Percentiles rank a stretch among this genome's conserved stretches.
Evolutionary conservation across 176 grass and related monocot genomes (phyloP).

Genomic region (Oropetium thomaeum): DNA sequence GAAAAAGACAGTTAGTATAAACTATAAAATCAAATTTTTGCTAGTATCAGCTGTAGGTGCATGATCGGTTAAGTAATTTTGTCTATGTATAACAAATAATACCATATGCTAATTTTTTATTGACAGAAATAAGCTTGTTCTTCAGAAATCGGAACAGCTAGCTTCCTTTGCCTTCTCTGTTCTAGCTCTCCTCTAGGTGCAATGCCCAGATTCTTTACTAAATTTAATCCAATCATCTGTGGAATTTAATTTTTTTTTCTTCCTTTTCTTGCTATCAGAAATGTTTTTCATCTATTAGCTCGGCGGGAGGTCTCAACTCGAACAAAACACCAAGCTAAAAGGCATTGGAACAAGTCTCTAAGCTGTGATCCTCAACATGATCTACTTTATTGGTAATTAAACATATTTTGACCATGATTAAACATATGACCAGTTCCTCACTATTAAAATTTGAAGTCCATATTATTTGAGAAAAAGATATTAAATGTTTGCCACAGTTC

Average conservation of each 20-base stretch:
- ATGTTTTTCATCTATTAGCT: constrained; percentile 71
- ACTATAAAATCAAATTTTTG: too few species aligned
- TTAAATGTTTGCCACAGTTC: background rate
- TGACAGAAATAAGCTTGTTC: too few species aligned
- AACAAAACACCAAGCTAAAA: constrained; percentile 70
- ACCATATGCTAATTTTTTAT: too few species aligned
- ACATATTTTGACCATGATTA: constrained; percentile 7
- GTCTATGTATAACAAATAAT: too few species aligned
- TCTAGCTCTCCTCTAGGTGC: too few species aligned
- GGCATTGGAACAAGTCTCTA: constrained; percentile 43
- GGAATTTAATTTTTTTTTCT: constrained; percentile 27
- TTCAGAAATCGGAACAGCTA: too few species aligned
- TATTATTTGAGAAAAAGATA: background rate
- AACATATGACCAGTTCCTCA: background rate
- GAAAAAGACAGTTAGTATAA: too few species aligned
- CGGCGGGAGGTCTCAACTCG: constrained; percentile 69
- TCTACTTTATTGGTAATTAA: constrained; percentile 66
- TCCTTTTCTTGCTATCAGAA: constrained; percentile 40
- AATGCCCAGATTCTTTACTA: background rate
- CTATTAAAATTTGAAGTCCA: background rate
- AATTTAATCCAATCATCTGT: background rate
- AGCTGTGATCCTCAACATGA: constrained; percentile 54
- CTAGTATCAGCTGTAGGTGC: too few species aligned
- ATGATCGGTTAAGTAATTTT: too few species aligned
- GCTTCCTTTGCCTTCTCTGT: too few species aligned